Base-by-base conservation (phyloP, 2,329 filamentous ascomycete genomes). In the Salinomyces thailandicus region DNA sequence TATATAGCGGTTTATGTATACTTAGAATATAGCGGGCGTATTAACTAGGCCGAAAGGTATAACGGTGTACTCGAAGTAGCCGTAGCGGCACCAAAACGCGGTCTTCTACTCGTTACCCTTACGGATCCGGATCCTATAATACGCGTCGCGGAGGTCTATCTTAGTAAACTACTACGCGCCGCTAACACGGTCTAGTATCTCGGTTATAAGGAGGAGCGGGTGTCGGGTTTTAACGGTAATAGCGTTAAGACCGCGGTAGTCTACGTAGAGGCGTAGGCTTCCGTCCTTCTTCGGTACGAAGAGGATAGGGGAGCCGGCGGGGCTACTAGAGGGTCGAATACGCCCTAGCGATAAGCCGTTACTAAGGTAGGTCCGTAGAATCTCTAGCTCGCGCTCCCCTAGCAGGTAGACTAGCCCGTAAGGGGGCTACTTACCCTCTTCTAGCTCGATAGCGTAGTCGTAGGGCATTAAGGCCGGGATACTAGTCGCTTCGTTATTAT, bases 141-240 rank as follows among this genome's bases (percentile, higher is more conserved):
- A 58, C 3, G 36, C 39, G 26, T 46, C 36, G 13, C 39, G 29
- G 22, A 57, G 16, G 37, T 56, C 39, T 18, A 55, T 26, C 26
- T 47, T 48, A 2, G 35, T 50, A 38, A 49, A 56, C 20, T 14
- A 43, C 13, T 38, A 18, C 5, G 36, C 39, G 33, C 33, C 33
- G 14, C 14, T 34, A 18, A 56, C 26, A n/a, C 36, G 19, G 39
- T 51, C 36, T n/a, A 41, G 20, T 15, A 38, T 43, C 33, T 54
- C 37, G 29, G 36, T 15, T 22, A 55, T 54, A 18, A 47, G 32
- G 1, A 33, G 45, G 38, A 59, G 29, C 2, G 31, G 42, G 33
- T 54, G 52, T 15, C 41, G 18, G 41, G 54, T 51, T 35, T 56
- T 55, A 15, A 49, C 40, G 3, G 37, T 57, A 8, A 51, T 46